Evolutionary conservation across 2,329 filamentous ascomycete genomes (phyloP), one percentile per base, ranked within the genome.

Genomic region (Escovopsis sp.): DNA sequence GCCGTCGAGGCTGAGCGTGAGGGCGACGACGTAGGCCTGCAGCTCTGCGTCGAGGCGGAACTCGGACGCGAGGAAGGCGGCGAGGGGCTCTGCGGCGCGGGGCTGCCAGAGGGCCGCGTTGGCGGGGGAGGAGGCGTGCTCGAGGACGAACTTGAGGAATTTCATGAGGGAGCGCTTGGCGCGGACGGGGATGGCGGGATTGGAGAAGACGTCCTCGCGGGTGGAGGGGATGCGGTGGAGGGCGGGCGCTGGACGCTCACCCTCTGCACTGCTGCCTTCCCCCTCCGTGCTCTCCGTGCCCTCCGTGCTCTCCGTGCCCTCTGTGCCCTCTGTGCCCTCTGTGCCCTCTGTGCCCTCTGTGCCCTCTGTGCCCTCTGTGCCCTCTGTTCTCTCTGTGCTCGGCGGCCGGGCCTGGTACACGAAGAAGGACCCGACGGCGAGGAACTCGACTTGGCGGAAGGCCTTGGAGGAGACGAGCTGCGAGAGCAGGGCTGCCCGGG

Each of bases 341-440:
- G n/a, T n/a, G n/a, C 5, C 20, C 20, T 20, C 3, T 5, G 20
- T n/a, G n/a, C n/a, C n/a, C n/a, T n/a, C n/a, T n/a, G n/a, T n/a
- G n/a, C n/a, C 20, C 20, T 5, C 20, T 5, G 20, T 20, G 20
- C 20, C 5, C 20, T 20, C 20, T 3, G 20, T 3, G 20, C 20
- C 5, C 20, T 20, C 20, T n/a, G n/a, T n/a, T n/a, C n/a, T n/a
- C n/a, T n/a, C n/a, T n/a, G n/a, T n/a, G n/a, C n/a, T n/a, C n/a
- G n/a, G n/a, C n/a, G n/a, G 20, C 20, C 20, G 20, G 3, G 20
- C 20, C 20, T 79, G 66, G 55, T 79, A 80, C 42, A 95, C 76
- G 72, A 83, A 95, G 76, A 89, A 96, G 43, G 84, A 89, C 24
- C 89, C 89, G 24, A 96, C 84, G 25, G 89, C 86, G 47, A 91